Evolutionary conservation across 108 stramenopile genomes (phyloP).

Genomic region (Stephanodiscus minutulus): DNA sequence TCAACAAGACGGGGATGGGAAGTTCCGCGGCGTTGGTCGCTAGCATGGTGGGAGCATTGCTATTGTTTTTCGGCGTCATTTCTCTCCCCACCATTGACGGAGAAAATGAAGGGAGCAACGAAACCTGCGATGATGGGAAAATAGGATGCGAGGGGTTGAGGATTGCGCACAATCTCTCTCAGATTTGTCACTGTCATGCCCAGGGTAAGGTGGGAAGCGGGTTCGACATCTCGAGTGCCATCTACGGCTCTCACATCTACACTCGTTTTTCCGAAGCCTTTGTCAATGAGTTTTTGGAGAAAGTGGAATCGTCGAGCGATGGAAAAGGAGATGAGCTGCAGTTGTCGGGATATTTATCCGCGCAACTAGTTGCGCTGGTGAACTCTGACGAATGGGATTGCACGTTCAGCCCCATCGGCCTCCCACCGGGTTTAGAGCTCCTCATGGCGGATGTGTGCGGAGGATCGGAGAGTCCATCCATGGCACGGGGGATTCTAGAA

Average conservation of each 20-base stretch:
- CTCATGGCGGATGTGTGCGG: constrained; percentile 95
- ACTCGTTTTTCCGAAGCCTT: constrained; percentile 71
- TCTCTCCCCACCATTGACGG: constrained; percentile 9
- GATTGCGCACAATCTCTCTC: constrained; percentile 87
- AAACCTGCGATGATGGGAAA: neutral
- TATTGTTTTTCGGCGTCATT: constrained; percentile 45
- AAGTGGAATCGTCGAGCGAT: constrained; percentile 41
- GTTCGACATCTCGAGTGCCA: constrained; percentile 93
- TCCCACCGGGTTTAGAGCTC: constrained; percentile 73
- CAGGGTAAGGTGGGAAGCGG: constrained; percentile 98
- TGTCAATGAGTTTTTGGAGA: constrained; percentile 63
- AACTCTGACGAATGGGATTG: constrained; percentile 60
- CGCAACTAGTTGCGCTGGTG: constrained; percentile 27
- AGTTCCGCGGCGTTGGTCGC: constrained; percentile 91
- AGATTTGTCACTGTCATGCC: constrained; percentile 91
- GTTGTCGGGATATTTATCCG: constrained; percentile 10
- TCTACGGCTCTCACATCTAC: constrained; percentile 90
- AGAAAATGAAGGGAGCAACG: neutral
- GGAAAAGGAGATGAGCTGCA: constrained; percentile 16
- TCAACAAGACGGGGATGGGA: constrained; percentile 94
- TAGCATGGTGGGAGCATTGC: constrained; percentile 82
- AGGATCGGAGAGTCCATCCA: constrained; percentile 92
- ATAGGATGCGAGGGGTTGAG: constrained; percentile 30
- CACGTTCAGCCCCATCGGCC: constrained; percentile 52
- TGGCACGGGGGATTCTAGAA: constrained; percentile 85